Conservation (phyloP, 2,329 filamentous ascomycete genomes). For the Fusarium sp. region DNA sequence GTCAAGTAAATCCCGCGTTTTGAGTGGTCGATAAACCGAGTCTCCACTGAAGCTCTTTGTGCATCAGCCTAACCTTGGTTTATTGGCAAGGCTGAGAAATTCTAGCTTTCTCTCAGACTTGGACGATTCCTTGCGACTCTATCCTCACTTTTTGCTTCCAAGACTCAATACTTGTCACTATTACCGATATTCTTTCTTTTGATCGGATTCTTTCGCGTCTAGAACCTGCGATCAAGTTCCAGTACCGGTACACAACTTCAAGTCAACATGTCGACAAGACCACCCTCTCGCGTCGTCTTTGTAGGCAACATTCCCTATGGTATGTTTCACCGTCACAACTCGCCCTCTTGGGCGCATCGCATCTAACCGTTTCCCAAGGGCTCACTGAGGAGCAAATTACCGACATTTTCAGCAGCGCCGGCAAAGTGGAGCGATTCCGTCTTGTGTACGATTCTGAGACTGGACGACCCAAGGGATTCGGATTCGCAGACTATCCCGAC, state of each 20-base stretch:
- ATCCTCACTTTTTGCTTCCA: neutral
- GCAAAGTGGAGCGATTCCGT: constrained; percentile 91
- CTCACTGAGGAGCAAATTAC: constrained; percentile 96
- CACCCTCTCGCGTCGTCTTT: constrained; percentile 83
- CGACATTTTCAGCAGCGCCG: constrained; percentile 91
- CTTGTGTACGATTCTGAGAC: constrained; percentile 97
- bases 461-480: constrained; percentile 94
- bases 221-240: neutral
- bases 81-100: constrained; percentile 47
- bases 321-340: constrained; percentile 52
- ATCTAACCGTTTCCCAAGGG: constrained; percentile 65
- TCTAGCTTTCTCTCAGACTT: constrained; percentile 33
- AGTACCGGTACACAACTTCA: neutral
- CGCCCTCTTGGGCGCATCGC: constrained; percentile 2
- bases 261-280: constrained; percentile 74
- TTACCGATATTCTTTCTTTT: neutral
- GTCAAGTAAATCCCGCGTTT: neutral
- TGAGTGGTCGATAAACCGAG: neutral
- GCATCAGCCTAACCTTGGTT: constrained; percentile 40
- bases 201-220: neutral
- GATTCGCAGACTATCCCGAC: constrained; percentile 95
- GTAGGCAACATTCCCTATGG: constrained; percentile 90
- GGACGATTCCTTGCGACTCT: constrained; percentile 26
- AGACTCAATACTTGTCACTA: neutral
- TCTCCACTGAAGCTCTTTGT: constrained; percentile 33